These are phyloP conservation scores for Neurospora sp. DNA, from an alignment of 495 filamentous ascomycete genomes.

Conservation along the genomic window DNA sequence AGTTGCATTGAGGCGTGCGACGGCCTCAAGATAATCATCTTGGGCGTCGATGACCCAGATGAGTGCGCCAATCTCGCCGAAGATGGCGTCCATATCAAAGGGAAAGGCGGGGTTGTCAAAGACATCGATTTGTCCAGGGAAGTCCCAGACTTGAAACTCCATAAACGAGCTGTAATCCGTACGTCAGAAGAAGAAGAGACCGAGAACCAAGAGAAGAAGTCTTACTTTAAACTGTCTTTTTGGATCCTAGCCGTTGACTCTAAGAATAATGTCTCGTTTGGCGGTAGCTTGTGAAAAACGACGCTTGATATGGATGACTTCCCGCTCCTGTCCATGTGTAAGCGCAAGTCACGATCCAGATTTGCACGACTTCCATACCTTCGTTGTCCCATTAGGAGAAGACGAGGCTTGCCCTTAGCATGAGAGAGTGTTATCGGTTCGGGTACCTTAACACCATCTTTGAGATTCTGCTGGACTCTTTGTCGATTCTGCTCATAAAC, in stretches of 20 bases:
- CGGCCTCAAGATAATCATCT: slow-evolving; percentile 88
- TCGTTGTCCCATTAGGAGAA: slow-evolving; percentile 91
- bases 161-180: slow-evolving; percentile 68
- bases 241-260: slow-evolving; percentile 89
- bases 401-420: slow-evolving; percentile 61
- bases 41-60: slow-evolving; percentile 99
- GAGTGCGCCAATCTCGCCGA: slow-evolving; percentile 82
- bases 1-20: slow-evolving; percentile 73
- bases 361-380: slow-evolving; percentile 45
- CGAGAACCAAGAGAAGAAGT: not conserved
- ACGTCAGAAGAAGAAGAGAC: slow-evolving; percentile 10
- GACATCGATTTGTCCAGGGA: slow-evolving; percentile 87
- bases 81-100: slow-evolving; percentile 83
- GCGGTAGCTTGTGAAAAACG: slow-evolving; percentile 94
- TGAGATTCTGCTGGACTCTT: slow-evolving; percentile 27
- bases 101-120: slow-evolving; percentile 54
- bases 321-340: slow-evolving; percentile 58
- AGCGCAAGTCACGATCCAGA: slow-evolving; percentile 5
- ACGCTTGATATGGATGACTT: slow-evolving; percentile 97
- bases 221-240: slow-evolving; percentile 82
- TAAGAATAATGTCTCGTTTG: slow-evolving; percentile 86
- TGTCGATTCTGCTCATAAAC: slow-evolving; percentile 46
- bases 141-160: slow-evolving; percentile 98
- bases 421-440: slow-evolving; percentile 31
- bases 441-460: slow-evolving; percentile 26